phyloP scores from a whole-genome alignment of 2,329 filamentous ascomycete genomes.

The Fusarium floridanum region DNA sequence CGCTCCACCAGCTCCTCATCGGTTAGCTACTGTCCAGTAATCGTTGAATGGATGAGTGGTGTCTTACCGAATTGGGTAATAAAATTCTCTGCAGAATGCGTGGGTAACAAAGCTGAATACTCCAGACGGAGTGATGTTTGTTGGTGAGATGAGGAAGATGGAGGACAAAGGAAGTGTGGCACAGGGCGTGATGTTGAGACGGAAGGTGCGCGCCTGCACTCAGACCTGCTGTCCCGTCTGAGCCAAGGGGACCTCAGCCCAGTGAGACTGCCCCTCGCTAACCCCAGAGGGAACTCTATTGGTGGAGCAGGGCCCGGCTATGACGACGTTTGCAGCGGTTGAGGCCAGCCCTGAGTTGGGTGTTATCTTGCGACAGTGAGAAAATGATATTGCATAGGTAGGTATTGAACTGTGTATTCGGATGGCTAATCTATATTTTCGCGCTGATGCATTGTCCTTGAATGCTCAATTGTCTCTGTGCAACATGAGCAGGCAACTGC shows the following conservation, averaged over 20 bases:
- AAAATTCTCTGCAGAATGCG: not conserved
- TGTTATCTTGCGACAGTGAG: not conserved
- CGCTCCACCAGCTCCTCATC: slow-evolving; percentile 19
- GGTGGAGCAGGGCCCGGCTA: not conserved
- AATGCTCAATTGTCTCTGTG: not conserved
- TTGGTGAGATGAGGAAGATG: not conserved
- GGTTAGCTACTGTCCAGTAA: not conserved
- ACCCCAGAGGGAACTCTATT: not conserved
- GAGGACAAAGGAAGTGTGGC: not conserved
- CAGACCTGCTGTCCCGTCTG: not conserved
- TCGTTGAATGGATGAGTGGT: not conserved
- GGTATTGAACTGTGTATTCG: not conserved
- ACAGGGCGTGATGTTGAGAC: slow-evolving; percentile 15
- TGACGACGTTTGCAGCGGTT: not conserved
- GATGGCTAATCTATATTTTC: not conserved
- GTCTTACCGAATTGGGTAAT: not conserved
- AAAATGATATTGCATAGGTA: not conserved
- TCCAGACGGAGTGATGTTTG: not conserved
- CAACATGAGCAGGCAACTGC: not conserved
- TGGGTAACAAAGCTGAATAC: not conserved
- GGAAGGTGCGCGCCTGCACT: not conserved
- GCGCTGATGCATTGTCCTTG: not conserved
- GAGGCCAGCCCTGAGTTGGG: not conserved
- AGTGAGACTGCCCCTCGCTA: slow-evolving; percentile 1
- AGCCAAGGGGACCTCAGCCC: not conserved